A percentile compares a stretch with the other conserved stretches of the same genome.
phyloP scores from a whole-genome alignment of 176 grass and related monocot species.

The Oryza punctata region DNA sequence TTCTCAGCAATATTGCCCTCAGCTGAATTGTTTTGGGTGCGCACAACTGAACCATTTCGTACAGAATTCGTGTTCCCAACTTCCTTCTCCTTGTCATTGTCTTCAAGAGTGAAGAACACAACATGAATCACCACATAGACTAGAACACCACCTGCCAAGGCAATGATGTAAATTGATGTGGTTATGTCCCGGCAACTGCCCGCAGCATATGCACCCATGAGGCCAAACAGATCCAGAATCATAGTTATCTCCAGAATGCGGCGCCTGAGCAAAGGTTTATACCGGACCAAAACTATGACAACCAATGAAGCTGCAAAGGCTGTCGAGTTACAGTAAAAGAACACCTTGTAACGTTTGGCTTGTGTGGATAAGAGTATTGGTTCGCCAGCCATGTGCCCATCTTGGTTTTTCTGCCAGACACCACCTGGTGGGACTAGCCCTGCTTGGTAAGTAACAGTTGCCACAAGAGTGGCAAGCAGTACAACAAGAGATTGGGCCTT shows the following conservation, averaged over 20 bases:
- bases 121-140: constrained; percentile 22
- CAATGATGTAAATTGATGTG: constrained; percentile 31
- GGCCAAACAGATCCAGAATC: constrained; percentile 32
- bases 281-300: constrained; percentile 34
- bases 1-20: not conserved
- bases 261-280: not conserved
- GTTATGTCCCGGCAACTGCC: constrained; percentile 4
- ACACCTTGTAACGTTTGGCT: constrained; percentile 13
- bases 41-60: not conserved
- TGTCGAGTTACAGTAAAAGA: constrained; percentile 40
- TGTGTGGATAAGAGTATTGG: constrained; percentile 7
- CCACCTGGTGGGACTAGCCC: constrained; percentile 37
- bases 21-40: not conserved
- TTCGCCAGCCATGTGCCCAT: constrained; percentile 3
- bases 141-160: not conserved
- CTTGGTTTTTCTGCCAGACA: constrained; percentile 23
- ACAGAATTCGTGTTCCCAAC: not conserved
- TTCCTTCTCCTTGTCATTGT: not conserved
- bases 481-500: constrained; percentile 1
- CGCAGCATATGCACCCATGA: constrained; percentile 41
- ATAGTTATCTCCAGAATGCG: constrained; percentile 21
- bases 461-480: constrained; percentile 36
- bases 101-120: not conserved
- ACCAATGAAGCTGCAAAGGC: constrained; percentile 44
- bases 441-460: constrained; percentile 41